Evolutionary conservation across 164 flowering plant species (phyloP).

Genomic region (Nelumbo lutea): DNA sequence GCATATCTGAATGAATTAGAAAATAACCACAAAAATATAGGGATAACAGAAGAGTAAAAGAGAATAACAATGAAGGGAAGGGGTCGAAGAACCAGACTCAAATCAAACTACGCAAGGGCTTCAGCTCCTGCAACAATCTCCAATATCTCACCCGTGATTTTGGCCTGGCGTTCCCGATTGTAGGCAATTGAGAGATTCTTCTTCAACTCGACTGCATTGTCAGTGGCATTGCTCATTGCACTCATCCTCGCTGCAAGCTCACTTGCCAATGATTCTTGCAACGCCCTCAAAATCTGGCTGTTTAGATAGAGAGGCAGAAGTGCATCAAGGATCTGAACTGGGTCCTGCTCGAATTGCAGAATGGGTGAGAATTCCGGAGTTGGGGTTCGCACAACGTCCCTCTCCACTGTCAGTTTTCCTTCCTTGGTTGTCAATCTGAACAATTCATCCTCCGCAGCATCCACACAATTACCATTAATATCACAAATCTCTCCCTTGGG

Average conservation of each 20-base stretch:
- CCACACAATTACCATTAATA: slow-evolving; percentile 48
- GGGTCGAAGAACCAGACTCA: neutral
- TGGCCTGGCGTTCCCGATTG: slow-evolving; percentile 57
- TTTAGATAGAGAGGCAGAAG: slow-evolving; percentile 67
- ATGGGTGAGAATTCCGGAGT: slow-evolving; percentile 22
- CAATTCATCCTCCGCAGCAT: slow-evolving; percentile 55
- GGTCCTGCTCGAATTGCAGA: slow-evolving; percentile 69
- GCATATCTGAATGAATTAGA: slow-evolving; percentile 10
- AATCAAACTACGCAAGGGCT: slow-evolving; percentile 19
- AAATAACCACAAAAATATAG: neutral
- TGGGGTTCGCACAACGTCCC: slow-evolving; percentile 24
- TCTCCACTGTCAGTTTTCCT: slow-evolving; percentile 56
- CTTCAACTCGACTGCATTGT: slow-evolving; percentile 59
- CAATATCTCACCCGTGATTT: slow-evolving; percentile 61
- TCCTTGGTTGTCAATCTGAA: slow-evolving; percentile 54
- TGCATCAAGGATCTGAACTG: slow-evolving; percentile 71
- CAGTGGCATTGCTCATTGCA: slow-evolving; percentile 65
- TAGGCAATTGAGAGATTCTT: slow-evolving; percentile 39
- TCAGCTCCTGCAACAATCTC: slow-evolving; percentile 80
- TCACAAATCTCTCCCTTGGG: slow-evolving; percentile 40
- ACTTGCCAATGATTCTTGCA: slow-evolving; percentile 70
- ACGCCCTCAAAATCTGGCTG: slow-evolving; percentile 60
- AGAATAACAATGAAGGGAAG: neutral
- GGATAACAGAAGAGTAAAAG: neutral
- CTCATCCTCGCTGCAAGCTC: slow-evolving; percentile 69